Evolutionary conservation across 768 basidiomycete species (phyloP), one percentile per base, ranked within the genome.

Genomic region (Boletus tylopilopsis): DNA sequence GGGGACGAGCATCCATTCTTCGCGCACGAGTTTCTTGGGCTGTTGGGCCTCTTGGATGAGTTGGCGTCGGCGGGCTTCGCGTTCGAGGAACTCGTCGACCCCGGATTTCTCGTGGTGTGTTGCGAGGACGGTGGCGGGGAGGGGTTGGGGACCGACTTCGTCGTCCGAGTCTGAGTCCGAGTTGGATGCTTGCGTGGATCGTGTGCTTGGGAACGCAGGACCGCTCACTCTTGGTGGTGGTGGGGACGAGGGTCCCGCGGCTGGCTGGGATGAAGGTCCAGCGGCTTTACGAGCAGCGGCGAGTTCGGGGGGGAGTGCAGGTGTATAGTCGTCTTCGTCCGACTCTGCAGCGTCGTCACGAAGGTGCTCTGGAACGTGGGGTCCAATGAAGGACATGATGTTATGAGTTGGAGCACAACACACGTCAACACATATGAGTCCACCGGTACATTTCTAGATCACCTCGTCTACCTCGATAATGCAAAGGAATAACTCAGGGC

Each of bases 1-100:
- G 2, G 95, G 95, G 1, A 88, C 87, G 38, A 98, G 77, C 96
- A 99, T 99, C 96, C 96, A 99, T 66, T 94, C 94, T 18, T 97
- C 91, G 36, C 96, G 82, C 66, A 91, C 73, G 33, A 82, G 72
- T 33, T 79, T 77, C 66, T 92, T 93, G 11, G 89, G 89, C 58
- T 87, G 85, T 11, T 75, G 70, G 2, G 84, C 87, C 73, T 89
- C 92, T 81, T 92, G 87, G 27, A 83, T 73, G 50, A 82, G 73
- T 58, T 87, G 84, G 48, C 79, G 71, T 54, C 88, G 73, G 51
- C 84, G 79, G 60, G 89, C 88, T 67, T 99, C 94, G 46, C 80
- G 76, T 63, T 90, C 91, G 62, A 92, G 68, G 55, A 97, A 97
- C 65, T 90, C 87, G 40, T 79, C 69, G 5, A 94, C 87, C 5